These are phyloP conservation scores for Graphiopsis chlorocephala DNA, from an alignment of 2,329 filamentous ascomycete species.

Conservation along the genomic window DNA sequence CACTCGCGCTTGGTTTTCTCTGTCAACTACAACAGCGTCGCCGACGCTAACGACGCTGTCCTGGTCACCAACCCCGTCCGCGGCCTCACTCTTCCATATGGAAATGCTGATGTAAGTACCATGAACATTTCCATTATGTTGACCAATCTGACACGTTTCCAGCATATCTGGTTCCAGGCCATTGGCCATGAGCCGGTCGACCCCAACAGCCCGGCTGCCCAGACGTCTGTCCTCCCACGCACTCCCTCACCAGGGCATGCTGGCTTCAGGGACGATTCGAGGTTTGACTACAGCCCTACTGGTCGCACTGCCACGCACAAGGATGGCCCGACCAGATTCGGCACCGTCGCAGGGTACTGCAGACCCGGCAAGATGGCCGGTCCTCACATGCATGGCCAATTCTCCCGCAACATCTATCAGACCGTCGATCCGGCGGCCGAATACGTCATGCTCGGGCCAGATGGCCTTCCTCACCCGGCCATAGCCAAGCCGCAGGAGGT, in stretches of 20 bases:
- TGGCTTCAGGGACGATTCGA: neutral
- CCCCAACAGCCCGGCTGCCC: neutral
- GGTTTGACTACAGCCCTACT: neutral
- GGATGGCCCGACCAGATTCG: neutral
- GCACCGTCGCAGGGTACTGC: neutral
- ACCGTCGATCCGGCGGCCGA: neutral
- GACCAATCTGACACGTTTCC: neutral
- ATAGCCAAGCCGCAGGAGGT: constrained; percentile 37
- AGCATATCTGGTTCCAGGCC: neutral
- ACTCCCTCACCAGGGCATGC: neutral
- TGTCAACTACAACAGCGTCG: constrained; percentile 8
- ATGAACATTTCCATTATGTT: neutral
- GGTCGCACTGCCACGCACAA: constrained; percentile 3
- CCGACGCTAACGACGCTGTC: neutral
- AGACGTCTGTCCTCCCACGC: neutral
- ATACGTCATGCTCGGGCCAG: neutral
- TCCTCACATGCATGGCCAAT: neutral
- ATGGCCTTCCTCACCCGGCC: neutral
- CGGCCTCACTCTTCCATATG: neutral
- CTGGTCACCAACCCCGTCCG: neutral
- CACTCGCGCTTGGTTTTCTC: neutral
- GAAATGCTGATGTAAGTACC: neutral
- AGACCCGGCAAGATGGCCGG: neutral
- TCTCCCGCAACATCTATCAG: neutral
- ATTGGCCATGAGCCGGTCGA: neutral